Base-by-base conservation (phyloP, 345 rosid genomes). In the Eutrema japonicum region DNA sequence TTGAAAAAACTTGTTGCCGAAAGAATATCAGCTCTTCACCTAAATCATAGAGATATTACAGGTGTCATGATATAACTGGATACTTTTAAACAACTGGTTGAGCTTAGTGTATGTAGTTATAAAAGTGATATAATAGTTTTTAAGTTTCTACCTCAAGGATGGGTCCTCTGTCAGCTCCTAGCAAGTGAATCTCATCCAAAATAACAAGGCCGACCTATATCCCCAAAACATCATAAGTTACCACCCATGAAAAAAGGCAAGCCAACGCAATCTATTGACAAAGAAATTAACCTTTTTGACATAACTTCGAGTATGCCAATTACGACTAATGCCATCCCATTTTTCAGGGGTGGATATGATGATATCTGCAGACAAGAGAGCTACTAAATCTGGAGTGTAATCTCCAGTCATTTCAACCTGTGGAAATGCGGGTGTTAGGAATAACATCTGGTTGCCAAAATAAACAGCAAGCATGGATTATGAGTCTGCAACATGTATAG, bases 371-470 rank as follows among this genome's bases (percentile, higher is more conserved):
- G 98, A 94, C 79, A 94, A 84, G 57, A 94, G 93, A 72, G 97
- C 96, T 80, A 85, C 87, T 83, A 89, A 81, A 84, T 94, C 98
- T 66, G 98, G 98, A 71, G 98, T 94, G 80, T 89, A 87, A 82
- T 94, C 98, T 84, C 98, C 98, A 13, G 98, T 94, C 98, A 94
- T 91, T 81, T 94, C 98, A 66, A 94, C 98, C 98, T 94, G 84
- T 65, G 7, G 43, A 71, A 57, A 42, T 30, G 60, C 35, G 11
- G 64, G 55, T 26, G 62, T 66, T 66, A 66, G 18, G 40, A 66
- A 58, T 49, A 65, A 72, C 18, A 65, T 58, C n/a, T 50, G 42
- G 68, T 58, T 51, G 73, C 69, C 32, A 59, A 66, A 54, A 56
- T 33, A 66, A 38, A 41, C 66, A 55, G 56, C 69, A 59, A 67